These are phyloP conservation scores for Claviceps pazoutovae DNA, from an alignment of 2,329 filamentous ascomycete species.

Conservation along the genomic window DNA sequence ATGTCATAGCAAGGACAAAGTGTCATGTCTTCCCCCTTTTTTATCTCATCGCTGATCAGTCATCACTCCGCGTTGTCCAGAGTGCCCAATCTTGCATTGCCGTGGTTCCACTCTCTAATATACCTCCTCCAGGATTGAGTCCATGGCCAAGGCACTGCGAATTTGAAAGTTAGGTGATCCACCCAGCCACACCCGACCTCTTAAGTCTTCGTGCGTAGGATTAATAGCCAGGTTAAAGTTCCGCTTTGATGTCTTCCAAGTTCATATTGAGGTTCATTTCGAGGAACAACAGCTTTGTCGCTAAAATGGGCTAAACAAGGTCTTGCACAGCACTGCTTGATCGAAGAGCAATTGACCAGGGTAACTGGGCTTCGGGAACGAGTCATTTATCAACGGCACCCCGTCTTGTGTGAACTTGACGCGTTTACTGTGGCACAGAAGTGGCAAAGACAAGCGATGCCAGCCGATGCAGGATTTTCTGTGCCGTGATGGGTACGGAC, in stretches of 20 bases:
- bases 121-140: neutral
- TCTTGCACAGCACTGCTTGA: no score
- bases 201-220: neutral
- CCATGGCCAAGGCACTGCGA: neutral
- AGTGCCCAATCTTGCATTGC: neutral
- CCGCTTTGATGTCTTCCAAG: slow-evolving; percentile 8
- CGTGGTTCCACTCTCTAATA: neutral
- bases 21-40: neutral
- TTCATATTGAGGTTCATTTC: no score
- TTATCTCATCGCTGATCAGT: slow-evolving; percentile 2
- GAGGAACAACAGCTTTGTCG: no score
- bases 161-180: neutral
- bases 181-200: neutral
- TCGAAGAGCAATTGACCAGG: no score
- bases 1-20: neutral
- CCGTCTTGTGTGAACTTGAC: no score
- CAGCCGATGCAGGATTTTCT: no score
- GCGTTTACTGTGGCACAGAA: no score
- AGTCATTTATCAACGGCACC: no score
- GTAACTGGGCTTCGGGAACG: no score
- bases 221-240: slow-evolving; percentile 18
- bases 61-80: slow-evolving; percentile 8
- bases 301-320: no score
- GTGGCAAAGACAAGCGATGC: no score
- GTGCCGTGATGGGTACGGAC: no score